These are phyloP conservation scores for Pythium brassicae DNA, from an alignment of 352 stramenopile genomes.

Conservation along the genomic window DNA sequence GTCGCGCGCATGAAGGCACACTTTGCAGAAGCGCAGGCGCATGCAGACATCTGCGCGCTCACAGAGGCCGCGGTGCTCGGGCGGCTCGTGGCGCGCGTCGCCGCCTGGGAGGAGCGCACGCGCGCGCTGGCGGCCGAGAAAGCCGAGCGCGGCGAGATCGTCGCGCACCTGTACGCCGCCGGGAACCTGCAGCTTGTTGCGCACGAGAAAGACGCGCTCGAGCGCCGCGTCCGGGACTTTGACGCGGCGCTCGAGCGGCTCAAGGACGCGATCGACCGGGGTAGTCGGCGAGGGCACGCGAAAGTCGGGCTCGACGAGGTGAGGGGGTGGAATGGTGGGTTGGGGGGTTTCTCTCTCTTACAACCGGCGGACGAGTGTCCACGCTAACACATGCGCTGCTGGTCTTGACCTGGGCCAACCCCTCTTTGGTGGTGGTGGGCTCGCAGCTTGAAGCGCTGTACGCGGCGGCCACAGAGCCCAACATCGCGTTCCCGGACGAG, in stretches of 20 bases:
- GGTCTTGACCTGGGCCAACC: not conserved
- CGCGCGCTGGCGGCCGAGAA: constrained; percentile 19
- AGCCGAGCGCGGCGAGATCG: constrained; percentile 43
- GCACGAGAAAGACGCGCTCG: constrained; percentile 29
- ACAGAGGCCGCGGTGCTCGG: constrained; percentile 60
- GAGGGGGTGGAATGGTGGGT: not conserved
- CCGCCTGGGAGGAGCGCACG: constrained; percentile 44
- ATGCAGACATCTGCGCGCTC: constrained; percentile 19
- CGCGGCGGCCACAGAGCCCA: constrained; percentile 29
- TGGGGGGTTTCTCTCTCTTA: not conserved
- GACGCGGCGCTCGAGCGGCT: constrained; percentile 51
- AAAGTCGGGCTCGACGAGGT: constrained; percentile 62
- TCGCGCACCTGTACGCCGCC: constrained; percentile 48
- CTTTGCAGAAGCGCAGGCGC: constrained; percentile 22
- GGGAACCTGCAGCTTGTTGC: constrained; percentile 54
- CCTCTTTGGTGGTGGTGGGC: not conserved
- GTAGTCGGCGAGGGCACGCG: constrained; percentile 54
- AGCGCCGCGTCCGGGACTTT: constrained; percentile 42
- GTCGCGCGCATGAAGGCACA: constrained; percentile 45
- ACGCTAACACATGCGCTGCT: not conserved
- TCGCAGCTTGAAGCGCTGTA: constrained; percentile 44
- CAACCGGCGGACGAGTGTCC: no score
- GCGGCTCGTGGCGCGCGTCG: constrained; percentile 46
- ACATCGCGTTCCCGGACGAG: constrained; percentile 64
- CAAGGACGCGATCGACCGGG: constrained; percentile 64